Evolutionary conservation across 768 basidiomycete species (phyloP).

Genomic region (Auricularia sp.): DNA sequence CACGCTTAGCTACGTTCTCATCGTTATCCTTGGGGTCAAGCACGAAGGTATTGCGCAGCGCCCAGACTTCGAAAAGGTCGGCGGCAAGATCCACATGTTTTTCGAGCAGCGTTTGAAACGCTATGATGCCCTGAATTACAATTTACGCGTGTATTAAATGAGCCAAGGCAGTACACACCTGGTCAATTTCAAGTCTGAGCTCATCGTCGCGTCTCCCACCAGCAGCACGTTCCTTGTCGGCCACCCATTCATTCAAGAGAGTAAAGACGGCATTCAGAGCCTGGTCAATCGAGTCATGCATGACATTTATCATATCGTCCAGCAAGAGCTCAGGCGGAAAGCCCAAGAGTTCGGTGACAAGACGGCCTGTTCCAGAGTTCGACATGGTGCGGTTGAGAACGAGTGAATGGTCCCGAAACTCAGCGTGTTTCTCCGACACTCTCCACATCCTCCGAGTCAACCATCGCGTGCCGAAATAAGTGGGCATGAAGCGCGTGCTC

Average conservation of each 20-base stretch:
- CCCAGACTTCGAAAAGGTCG: conserved; percentile 88
- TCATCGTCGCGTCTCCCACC: conserved; percentile 22
- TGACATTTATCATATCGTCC: conserved; percentile 78
- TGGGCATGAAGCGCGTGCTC: no score
- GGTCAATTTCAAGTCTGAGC: conserved; percentile 21
- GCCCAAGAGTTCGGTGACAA: conserved; percentile 53
- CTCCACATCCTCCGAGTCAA: no score
- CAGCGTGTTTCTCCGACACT: no score
- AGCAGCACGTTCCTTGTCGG: conserved; percentile 38
- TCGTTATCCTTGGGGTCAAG: conserved; percentile 39
- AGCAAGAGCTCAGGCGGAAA: conserved; percentile 78
- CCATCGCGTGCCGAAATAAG: no score
- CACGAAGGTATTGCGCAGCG: conserved; percentile 76
- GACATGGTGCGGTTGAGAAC: background rate
- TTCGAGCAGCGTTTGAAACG: conserved; percentile 82
- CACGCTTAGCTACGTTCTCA: conserved; percentile 28
- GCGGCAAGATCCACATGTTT: conserved; percentile 84
- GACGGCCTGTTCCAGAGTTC: background rate
- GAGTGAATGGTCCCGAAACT: no score
- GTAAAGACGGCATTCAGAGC: conserved; percentile 73
- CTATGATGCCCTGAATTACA: conserved; percentile 67
- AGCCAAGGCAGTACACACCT: conserved; percentile 24
- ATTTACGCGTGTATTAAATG: conserved; percentile 15
- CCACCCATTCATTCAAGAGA: conserved; percentile 64
- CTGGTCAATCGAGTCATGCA: conserved; percentile 68